Conservation (phyloP, 2,329 filamentous ascomycete species). For the Fonsecaea multimorphosa region DNA sequence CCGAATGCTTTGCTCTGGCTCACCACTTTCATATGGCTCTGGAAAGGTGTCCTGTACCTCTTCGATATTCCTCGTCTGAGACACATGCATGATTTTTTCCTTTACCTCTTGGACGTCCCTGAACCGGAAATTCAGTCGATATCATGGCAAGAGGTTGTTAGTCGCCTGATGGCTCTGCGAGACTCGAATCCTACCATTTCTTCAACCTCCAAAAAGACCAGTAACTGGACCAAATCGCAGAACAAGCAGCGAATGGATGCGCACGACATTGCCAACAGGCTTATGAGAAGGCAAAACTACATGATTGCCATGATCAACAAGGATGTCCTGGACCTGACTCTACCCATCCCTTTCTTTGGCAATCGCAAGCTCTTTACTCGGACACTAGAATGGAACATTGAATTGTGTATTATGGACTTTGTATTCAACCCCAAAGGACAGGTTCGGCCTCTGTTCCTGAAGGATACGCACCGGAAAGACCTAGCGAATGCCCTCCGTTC, state of each 20-base stretch:
- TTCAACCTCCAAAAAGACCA: conserved; percentile 63
- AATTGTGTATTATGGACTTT: conserved; percentile 88
- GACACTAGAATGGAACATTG: conserved; percentile 89
- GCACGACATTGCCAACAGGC: conserved; percentile 92
- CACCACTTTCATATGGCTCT: conserved; percentile 84
- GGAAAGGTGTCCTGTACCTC: conserved; percentile 75
- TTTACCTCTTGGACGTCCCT: conserved; percentile 80
- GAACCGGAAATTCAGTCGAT: conserved; percentile 90
- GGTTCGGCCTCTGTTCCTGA: conserved; percentile 83
- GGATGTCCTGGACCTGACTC: conserved; percentile 83
- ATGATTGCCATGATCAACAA: conserved; percentile 98
- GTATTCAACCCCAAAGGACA: conserved; percentile 91
- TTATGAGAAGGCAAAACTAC: conserved; percentile 98
- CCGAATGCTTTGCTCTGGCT: conserved; percentile 84
- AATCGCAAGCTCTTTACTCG: conserved; percentile 84
- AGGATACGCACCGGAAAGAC: conserved; percentile 77
- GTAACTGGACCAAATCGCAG: conserved; percentile 74
- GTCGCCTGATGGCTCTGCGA: conserved; percentile 79
- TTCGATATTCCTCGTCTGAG: conserved; percentile 74
- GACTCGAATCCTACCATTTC: conserved; percentile 88
- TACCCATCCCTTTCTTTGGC: conserved; percentile 82
- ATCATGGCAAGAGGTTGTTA: conserved; percentile 90
- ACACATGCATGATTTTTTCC: conserved; percentile 84
- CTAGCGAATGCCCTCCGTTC: conserved; percentile 78
- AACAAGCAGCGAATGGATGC: conserved; percentile 95